Evolutionary conservation across 352 stramenopile genomes (phyloP).

Genomic region (Pythium brachiatum): DNA sequence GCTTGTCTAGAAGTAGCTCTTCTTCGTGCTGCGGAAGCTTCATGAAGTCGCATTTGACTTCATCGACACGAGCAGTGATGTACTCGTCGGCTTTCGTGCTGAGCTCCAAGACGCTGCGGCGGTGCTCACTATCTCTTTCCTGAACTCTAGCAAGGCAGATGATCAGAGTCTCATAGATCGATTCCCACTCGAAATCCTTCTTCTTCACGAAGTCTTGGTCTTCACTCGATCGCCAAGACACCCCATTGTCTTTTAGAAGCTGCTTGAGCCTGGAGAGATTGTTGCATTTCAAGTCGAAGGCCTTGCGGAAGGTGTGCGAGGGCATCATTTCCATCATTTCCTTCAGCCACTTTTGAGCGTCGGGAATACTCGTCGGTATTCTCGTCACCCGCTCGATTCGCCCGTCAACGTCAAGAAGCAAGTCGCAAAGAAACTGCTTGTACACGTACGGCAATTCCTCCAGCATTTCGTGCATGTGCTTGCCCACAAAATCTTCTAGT

Average conservation of each 20-base stretch:
- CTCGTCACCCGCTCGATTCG: slow-evolving; percentile 57
- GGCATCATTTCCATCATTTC: slow-evolving; percentile 57
- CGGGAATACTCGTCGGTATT: slow-evolving; percentile 51
- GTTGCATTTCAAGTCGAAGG: slow-evolving; percentile 46
- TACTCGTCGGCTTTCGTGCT: slow-evolving; percentile 44
- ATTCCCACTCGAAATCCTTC: slow-evolving; percentile 61
- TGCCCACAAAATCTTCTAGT: slow-evolving; percentile 31
- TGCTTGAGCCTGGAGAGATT: slow-evolving; percentile 48
- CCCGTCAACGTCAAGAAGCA: slow-evolving; percentile 51
- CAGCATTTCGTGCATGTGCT: slow-evolving; percentile 39
- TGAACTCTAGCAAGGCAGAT: slow-evolving; percentile 58
- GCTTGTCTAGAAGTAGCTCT: slow-evolving; percentile 15
- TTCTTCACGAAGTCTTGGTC: slow-evolving; percentile 32
- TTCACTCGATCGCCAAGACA: slow-evolving; percentile 1
- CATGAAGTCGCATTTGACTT: slow-evolving; percentile 36
- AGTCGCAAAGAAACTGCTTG: slow-evolving; percentile 38
- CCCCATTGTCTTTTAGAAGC: slow-evolving; percentile 33
- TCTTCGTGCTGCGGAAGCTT: slow-evolving; percentile 32
- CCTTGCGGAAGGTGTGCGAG: slow-evolving; percentile 43
- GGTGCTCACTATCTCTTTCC: slow-evolving; percentile 58
- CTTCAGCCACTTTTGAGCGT: slow-evolving; percentile 45
- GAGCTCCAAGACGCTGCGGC: slow-evolving; percentile 53
- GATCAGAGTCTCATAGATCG: slow-evolving; percentile 55
- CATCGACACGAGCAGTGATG: slow-evolving; percentile 35
- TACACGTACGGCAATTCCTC: slow-evolving; percentile 50